These are phyloP conservation scores for Mitragyna speciosa DNA, from an alignment of 257 asterid species.

Conservation along the genomic window DNA sequence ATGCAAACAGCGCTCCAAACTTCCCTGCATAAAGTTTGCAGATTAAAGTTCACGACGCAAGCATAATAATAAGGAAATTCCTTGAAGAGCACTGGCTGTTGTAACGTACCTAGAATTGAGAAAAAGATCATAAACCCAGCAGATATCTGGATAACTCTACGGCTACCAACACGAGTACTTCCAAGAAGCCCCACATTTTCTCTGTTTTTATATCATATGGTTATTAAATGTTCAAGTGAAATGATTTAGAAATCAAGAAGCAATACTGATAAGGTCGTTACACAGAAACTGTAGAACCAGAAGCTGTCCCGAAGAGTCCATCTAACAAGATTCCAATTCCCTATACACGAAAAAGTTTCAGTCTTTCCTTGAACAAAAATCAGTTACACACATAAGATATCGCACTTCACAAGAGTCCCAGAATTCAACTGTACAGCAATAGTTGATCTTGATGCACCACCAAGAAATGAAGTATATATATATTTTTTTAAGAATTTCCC, in stretches of 20 bases:
- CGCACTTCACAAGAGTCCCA: not conserved
- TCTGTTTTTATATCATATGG: conserved; percentile 31
- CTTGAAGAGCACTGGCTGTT: not conserved
- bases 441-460: too few species aligned
- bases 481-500: not conserved
- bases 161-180: conserved; percentile 97
- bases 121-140: conserved; percentile 99
- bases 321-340: conserved; percentile 86
- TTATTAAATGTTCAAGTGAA: not conserved
- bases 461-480: not conserved
- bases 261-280: conserved; percentile 30
- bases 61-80: not conserved
- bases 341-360: conserved; percentile 27
- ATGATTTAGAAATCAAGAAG: not conserved
- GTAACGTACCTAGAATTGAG: conserved; percentile 60
- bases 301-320: conserved; percentile 83
- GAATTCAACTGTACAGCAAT: not conserved
- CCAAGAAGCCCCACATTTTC: conserved; percentile 98
- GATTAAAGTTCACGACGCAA: conserved; percentile 2
- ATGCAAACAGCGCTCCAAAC: conserved; percentile 94
- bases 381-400: not conserved
- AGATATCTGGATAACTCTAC: conserved; percentile 83
- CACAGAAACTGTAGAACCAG: conserved; percentile 95
- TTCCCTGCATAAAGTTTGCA: conserved; percentile 53
- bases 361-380: not conserved